These are phyloP conservation scores for Vaccinium darrowii DNA, from an alignment of 148 eudicot species.

Conservation along the genomic window DNA sequence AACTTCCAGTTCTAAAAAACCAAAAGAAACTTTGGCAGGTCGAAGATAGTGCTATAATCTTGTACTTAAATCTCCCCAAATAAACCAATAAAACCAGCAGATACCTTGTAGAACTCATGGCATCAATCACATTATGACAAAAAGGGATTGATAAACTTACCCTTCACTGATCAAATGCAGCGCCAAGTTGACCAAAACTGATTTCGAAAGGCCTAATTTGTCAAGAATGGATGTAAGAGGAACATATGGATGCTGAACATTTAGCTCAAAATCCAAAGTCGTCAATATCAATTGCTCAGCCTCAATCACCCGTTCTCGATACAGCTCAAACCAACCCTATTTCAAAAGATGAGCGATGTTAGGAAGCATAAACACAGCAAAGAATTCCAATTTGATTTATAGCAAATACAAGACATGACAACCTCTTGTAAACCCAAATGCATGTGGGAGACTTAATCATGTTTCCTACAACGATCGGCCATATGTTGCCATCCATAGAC, in stretches of 20 bases:
- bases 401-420: not conserved
- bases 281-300: slow-evolving; percentile 92
- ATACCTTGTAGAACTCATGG: slow-evolving; percentile 12
- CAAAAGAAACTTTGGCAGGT: slow-evolving; percentile 1
- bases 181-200: slow-evolving; percentile 72
- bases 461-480: too few species aligned
- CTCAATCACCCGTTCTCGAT: slow-evolving; percentile 73
- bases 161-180: slow-evolving; percentile 85
- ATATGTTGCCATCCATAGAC: too few species aligned
- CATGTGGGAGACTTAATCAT: not conserved
- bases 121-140: slow-evolving; percentile 6
- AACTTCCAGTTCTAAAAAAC: slow-evolving; percentile 6
- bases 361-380: not conserved
- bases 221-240: slow-evolving; percentile 76
- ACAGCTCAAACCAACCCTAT: slow-evolving; percentile 96
- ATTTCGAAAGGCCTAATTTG: slow-evolving; percentile 83
- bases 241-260: slow-evolving; percentile 89
- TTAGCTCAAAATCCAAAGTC: slow-evolving; percentile 87
- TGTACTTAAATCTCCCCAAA: slow-evolving; percentile 2
- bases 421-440: not conserved
- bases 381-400: not conserved
- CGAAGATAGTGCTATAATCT: not conserved
- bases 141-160: slow-evolving; percentile 47
- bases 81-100: not conserved
- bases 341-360: slow-evolving; percentile 8